Base-by-base conservation (phyloP, 2,329 filamentous ascomycete species). In the Arthrocladium fulminans region DNA sequence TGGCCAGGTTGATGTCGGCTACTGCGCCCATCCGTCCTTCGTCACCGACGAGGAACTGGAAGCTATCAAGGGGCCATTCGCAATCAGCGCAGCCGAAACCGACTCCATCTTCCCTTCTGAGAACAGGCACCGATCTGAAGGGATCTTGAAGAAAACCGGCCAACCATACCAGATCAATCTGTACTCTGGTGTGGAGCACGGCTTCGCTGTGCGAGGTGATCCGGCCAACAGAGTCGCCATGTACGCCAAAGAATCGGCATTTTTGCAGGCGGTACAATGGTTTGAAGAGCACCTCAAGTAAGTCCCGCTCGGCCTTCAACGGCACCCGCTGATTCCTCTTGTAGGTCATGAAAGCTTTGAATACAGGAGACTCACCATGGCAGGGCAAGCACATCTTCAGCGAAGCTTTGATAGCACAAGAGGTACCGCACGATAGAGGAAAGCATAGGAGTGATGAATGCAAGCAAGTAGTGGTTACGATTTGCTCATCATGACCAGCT, bases 191-290 rank as follows among this genome's bases (percentile, higher is more conserved):
- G 80, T 86, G 24, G 66, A 67, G 48, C 87, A 94, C 64, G 87
- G 87, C 0, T 94, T 92, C 59, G 73, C 81, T 7, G 81, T 88
- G 2, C 77, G 86, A 48, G 74, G 73, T 23, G 84, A 92, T 61
- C 51, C 75, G 25, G 73, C 60, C 52, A 73, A 80, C 54, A 74
- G 73, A 63, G 54, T 70, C 39, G 65, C 77, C 60, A 80, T 76
- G 63, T 90, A 76, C 59, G 82, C 84, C 30, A 89, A 87, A 75
- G 85, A 94, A 68, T 79, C 84, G 67, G 86, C 87, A 3, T 92
- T 92, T 63, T 60, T 74, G 54, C 87, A 92, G 72, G 86, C 86
- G 29, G 73, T 88, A 45, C 64, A 72, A 45, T 94, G 87, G 87
- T 88, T 94, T 57, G 75, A 85, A 56, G 72, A 81, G 64, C 72